phyloP scores from a whole-genome alignment of 2,329 filamentous ascomycete genomes.

The Colletotrichum chrysophilum region DNA sequence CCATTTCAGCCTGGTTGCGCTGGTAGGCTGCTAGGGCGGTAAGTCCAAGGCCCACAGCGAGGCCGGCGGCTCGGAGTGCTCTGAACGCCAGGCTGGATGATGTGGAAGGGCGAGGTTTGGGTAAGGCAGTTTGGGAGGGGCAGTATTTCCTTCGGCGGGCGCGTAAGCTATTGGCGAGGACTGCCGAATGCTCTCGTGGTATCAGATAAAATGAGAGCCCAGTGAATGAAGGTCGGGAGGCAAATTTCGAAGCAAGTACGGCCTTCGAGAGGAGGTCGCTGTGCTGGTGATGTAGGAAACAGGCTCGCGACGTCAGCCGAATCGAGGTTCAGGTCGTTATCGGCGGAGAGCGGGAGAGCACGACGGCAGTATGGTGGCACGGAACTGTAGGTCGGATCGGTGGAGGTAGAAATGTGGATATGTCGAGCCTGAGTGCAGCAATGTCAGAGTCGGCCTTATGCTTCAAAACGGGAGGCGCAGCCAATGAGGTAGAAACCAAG shows the following conservation, averaged over 20 bases:
- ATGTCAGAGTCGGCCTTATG: not conserved
- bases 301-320: constrained; percentile 1
- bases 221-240: not conserved
- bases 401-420: not conserved
- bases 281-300: not conserved
- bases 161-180: not conserved
- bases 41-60: constrained; percentile 64
- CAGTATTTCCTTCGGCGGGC: not conserved
- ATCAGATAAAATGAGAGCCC: not conserved
- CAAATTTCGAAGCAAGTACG: not conserved
- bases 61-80: constrained; percentile 57
- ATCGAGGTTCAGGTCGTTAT: constrained; percentile 3
- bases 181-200: not conserved
- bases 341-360: constrained; percentile 9
- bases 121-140: not conserved
- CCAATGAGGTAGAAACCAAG: not conserved
- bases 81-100: constrained; percentile 59
- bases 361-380: not conserved
- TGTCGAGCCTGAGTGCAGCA: not conserved
- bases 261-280: not conserved
- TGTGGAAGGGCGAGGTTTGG: not conserved
- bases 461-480: not conserved
- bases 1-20: constrained; percentile 49
- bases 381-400: not conserved
- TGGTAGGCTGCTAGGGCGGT: constrained; percentile 62